Conservation (phyloP, 2,329 filamentous ascomycete species). For the Proliferodiscus dingleyae region DNA sequence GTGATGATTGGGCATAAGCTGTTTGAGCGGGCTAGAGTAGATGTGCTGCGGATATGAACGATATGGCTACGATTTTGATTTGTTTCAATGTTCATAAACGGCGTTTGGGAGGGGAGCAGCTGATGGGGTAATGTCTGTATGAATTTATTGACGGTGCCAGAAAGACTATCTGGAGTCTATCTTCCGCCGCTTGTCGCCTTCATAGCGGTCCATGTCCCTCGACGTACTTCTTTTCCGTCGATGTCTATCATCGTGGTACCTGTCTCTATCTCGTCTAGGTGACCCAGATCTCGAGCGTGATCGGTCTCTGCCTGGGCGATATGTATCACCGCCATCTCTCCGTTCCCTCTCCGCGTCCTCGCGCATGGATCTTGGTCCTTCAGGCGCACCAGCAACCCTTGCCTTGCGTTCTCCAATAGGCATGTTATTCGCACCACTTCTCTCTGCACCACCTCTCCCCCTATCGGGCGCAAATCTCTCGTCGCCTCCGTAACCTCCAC, state of each 20-base stretch:
- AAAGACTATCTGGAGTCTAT: slow-evolving; percentile 39
- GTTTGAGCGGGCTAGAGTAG: slow-evolving; percentile 78
- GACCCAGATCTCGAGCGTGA: slow-evolving; percentile 47
- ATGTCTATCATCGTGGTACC: slow-evolving; percentile 42
- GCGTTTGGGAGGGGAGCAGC: slow-evolving; percentile 7
- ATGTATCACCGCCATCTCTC: slow-evolving; percentile 30
- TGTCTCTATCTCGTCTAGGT: slow-evolving; percentile 39
- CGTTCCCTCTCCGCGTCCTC: slow-evolving; percentile 29
- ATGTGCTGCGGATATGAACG: slow-evolving; percentile 72
- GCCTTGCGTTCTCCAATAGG: slow-evolving; percentile 56
- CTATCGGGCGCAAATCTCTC: slow-evolving; percentile 65
- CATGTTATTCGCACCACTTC: slow-evolving; percentile 64
- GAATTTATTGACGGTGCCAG: neutral
- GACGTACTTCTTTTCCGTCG: slow-evolving; percentile 56
- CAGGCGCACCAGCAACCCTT: slow-evolving; percentile 27
- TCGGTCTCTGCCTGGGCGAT: slow-evolving; percentile 27
- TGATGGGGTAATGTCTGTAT: neutral
- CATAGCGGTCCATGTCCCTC: slow-evolving; percentile 47
- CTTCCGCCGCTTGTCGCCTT: slow-evolving; percentile 55
- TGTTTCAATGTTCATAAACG: neutral
- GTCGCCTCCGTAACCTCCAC: slow-evolving; percentile 45
- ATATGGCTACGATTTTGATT: neutral
- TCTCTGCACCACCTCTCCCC: slow-evolving; percentile 43
- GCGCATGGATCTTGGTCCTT: slow-evolving; percentile 28
- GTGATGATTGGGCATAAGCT: slow-evolving; percentile 67